Percentiles rank a stretch among this genome's conserved stretches.
Conservation (phyloP, 257 asterid species). For the Penstemon davidsonii region DNA sequence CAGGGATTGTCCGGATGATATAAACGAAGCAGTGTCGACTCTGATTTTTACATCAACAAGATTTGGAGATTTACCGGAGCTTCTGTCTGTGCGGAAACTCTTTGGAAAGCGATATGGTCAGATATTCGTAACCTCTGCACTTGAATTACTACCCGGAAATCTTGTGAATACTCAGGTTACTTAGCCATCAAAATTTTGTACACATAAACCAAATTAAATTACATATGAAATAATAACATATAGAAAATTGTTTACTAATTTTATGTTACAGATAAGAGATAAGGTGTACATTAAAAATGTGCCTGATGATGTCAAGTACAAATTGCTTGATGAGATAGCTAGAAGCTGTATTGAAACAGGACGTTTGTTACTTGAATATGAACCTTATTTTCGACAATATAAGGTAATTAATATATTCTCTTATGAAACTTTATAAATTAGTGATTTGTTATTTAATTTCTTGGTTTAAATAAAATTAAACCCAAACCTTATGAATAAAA, state of each 20-base stretch:
- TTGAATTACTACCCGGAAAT: conserved; percentile 66
- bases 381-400: conserved; percentile 34
- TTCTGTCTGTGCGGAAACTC: conserved; percentile 51
- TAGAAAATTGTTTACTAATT: background rate
- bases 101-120: conserved; percentile 66
- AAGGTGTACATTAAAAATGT: conserved; percentile 36
- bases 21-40: conserved; percentile 69
- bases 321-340: conserved; percentile 56
- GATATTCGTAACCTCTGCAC: conserved; percentile 48
- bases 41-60: conserved; percentile 79
- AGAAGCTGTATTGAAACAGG: conserved; percentile 40
- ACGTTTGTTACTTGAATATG: conserved; percentile 60
- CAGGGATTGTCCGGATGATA: conserved; percentile 87
- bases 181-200: conserved; percentile 9
- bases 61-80: conserved; percentile 79
- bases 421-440: too few relatives aligned
- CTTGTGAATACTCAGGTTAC: conserved; percentile 73
- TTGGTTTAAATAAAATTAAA: too few relatives aligned
- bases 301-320: conserved; percentile 58
- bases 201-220: background rate
- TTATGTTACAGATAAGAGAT: conserved; percentile 49
- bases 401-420: conserved; percentile 22
- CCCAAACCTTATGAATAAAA: too few relatives aligned
- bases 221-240: background rate
- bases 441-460: background rate